Percentiles rank a stretch among this genome's conserved stretches.
These are phyloP conservation scores for Sergeia podlipaevii DNA, from an alignment of 208 protist species.

Conservation along the genomic window DNA sequence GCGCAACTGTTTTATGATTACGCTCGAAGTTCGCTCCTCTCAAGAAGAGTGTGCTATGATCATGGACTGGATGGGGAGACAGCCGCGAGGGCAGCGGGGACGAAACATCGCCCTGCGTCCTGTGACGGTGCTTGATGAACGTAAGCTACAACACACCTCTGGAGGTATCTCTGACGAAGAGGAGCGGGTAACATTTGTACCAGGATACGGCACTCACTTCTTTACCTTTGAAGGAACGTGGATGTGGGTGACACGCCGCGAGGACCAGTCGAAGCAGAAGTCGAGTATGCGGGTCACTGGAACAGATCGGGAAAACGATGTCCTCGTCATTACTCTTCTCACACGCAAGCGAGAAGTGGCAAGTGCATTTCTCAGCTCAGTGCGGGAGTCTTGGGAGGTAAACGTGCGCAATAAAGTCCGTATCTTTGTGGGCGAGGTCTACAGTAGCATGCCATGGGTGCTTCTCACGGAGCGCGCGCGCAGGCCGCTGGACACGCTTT, in stretches of 20 bases:
- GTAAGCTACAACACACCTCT: neutral
- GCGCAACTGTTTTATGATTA: constrained; percentile 49
- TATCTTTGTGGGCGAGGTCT: constrained; percentile 59
- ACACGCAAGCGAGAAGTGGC: constrained; percentile 52
- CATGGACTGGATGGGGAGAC: constrained; percentile 84
- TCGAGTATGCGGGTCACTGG: constrained; percentile 12
- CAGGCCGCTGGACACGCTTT: constrained; percentile 71
- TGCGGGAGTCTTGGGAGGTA: constrained; percentile 45
- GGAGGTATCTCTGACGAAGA: neutral
- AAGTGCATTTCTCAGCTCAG: constrained; percentile 47
- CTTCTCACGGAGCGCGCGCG: constrained; percentile 56
- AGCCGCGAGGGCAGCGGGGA: constrained; percentile 47
- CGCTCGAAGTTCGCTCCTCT: constrained; percentile 85
- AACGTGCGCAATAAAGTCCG: constrained; percentile 52
- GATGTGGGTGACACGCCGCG: constrained; percentile 65
- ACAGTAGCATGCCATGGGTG: constrained; percentile 58
- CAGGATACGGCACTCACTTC: constrained; percentile 80
- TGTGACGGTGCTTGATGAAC: constrained; percentile 54
- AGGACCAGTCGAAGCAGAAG: constrained; percentile 69
- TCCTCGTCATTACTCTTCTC: constrained; percentile 68
- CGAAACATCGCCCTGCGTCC: constrained; percentile 75
- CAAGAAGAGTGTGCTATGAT: constrained; percentile 87
- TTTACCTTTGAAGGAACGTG: constrained; percentile 49
- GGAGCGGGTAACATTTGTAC: constrained; percentile 43
- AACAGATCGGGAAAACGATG: constrained; percentile 73